Percentiles rank a stretch among this genome's conserved stretches.
These are phyloP conservation scores for Microbotryomycetes sp. DNA, from an alignment of 1,284 basidiomycete species.

Conservation along the genomic window DNA sequence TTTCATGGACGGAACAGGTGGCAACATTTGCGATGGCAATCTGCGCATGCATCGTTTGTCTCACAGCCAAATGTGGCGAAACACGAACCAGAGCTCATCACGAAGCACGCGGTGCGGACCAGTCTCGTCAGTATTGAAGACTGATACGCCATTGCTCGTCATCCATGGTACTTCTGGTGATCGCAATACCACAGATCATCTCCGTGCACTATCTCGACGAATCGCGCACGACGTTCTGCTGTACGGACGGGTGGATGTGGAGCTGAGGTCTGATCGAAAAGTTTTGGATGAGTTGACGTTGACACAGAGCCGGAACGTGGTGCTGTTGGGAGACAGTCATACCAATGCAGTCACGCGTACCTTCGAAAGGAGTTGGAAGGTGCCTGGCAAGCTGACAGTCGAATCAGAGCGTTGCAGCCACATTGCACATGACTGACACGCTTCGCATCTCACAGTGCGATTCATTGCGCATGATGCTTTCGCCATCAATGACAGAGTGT, in stretches of 20 bases:
- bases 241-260: slow-evolving; percentile 62
- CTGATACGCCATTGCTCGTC: slow-evolving; percentile 51
- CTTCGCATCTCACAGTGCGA: neutral
- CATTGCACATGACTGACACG: neutral
- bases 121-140: slow-evolving; percentile 57
- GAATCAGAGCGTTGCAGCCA: too few species aligned
- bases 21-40: too few species aligned
- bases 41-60: too few species aligned
- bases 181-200: slow-evolving; percentile 26
- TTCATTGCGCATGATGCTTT: slow-evolving; percentile 2
- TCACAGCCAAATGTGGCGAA: too few species aligned
- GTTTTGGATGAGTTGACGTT: slow-evolving; percentile 37
- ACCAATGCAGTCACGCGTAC: neutral
- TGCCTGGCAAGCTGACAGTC: slow-evolving; percentile 1
- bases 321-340: neutral
- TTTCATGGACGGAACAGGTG: too few species aligned
- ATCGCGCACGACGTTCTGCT: slow-evolving; percentile 61
- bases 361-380: neutral
- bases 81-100: too few species aligned
- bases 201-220: slow-evolving; percentile 53
- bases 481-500: neutral
- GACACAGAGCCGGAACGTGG: neutral
- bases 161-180: slow-evolving; percentile 47
- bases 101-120: slow-evolving; percentile 56
- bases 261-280: slow-evolving; percentile 52